Evolutionary conservation across 768 basidiomycete genomes (phyloP).

Genomic region (Hortiboletus campestris): DNA sequence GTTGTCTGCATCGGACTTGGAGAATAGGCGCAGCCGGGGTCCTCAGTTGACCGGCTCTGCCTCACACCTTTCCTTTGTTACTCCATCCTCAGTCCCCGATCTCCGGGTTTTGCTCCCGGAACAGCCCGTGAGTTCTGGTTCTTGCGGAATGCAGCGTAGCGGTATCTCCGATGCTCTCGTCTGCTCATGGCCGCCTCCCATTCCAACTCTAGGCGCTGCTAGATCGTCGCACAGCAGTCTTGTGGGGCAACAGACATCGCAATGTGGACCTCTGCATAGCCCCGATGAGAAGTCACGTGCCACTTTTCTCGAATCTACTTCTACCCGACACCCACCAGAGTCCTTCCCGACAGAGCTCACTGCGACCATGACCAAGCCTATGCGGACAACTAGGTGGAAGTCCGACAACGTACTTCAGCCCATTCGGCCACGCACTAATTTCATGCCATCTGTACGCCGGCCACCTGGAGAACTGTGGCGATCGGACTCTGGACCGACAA

Average conservation of each 20-base stretch:
- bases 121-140: constrained; percentile 10
- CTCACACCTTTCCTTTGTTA: constrained; percentile 9
- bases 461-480: constrained; percentile 22
- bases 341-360: not conserved
- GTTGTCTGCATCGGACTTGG: constrained; percentile 21
- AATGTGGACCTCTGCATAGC: constrained; percentile 7
- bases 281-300: constrained; percentile 12
- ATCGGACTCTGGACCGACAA: constrained; percentile 11
- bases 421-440: constrained; percentile 10
- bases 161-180: constrained; percentile 3
- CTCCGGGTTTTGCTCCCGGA: constrained; percentile 3
- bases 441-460: constrained; percentile 15
- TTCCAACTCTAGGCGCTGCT: not conserved
- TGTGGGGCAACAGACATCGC: constrained; percentile 6
- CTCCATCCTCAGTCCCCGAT: constrained; percentile 14
- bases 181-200: constrained; percentile 27
- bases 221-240: constrained; percentile 1
- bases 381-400: constrained; percentile 15
- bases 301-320: constrained; percentile 3
- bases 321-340: constrained; percentile 9
- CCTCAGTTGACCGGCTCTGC: constrained; percentile 3
- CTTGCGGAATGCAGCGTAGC: constrained; percentile 8
- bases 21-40: constrained; percentile 14
- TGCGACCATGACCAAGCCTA: constrained; percentile 1
- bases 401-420: constrained; percentile 20